Evolutionary conservation across 2,329 filamentous ascomycete species (phyloP), one percentile per base, ranked within the genome.

Genomic region (Paecilomyces niveus): DNA sequence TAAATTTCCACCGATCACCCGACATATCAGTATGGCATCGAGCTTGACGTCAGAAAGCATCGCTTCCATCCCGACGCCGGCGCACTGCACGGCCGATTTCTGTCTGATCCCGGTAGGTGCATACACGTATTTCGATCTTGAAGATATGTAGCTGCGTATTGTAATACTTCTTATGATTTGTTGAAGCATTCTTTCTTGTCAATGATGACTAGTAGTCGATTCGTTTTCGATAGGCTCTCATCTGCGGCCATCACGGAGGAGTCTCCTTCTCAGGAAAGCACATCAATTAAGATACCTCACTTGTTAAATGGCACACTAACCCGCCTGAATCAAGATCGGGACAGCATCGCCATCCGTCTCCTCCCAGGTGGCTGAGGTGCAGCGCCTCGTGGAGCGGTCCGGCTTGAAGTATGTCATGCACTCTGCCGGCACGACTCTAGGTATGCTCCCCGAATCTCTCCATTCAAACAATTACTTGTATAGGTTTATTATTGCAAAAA

Each of bases 351-450:
- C 85, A 55, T 92, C 89, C 1, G 89, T 93, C 15, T 88, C 90
- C 3, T 85, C 88, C 65, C 89, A 97, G 72, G 86, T 99, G 31
- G 93, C 93, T 33, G 87, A 89, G 62, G 91, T 97, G 39, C 93
- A 97, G 78, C 85, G 87, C 58, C 81, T 97, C 35, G 82, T 99
- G 67, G 86, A 89, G 74, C 85, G 84, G 57, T 94, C 89, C 65
- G 91, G 91, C 1, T 74, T 97, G 62, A 87, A 85, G 63, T 93
- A 92, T 72, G 86, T 83, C 53, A 94, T 97, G 90, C 93, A 97
- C 76, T 92, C 90, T 26, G 92, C 92, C 1, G 94, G 93, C 11
- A 97, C 93, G 0, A 97, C 93, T 0, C 84, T 97, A 57, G 92
- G 91, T 94, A 79, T 59, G 86, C 79, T 5, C 29, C 22, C 29